A percentile compares a stretch with the other conserved stretches of the same genome.
These are phyloP conservation scores for Silybum marianum DNA, from an alignment of 129 eudicot species.

Conservation along the genomic window DNA sequence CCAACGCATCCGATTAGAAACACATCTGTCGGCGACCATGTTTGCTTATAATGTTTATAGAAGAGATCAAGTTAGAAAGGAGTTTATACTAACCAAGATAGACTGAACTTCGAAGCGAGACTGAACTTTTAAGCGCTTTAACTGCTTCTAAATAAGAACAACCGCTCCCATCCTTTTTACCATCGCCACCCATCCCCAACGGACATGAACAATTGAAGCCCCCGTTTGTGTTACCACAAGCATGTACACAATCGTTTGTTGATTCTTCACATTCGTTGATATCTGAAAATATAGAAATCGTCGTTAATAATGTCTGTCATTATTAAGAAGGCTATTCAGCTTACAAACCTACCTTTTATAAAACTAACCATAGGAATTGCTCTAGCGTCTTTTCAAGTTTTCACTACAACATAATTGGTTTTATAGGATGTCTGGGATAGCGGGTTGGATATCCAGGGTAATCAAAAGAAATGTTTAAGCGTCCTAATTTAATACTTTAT, in stretches of 20 bases:
- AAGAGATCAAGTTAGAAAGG: background rate
- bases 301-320: background rate
- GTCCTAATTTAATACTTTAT: too few relatives aligned
- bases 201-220: slow-evolving; percentile 17
- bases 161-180: slow-evolving; percentile 14
- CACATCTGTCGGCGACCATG: too few relatives aligned
- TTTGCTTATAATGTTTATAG: too few relatives aligned
- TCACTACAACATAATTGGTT: too few relatives aligned
- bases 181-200: slow-evolving; percentile 16
- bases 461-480: too few relatives aligned
- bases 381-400: too few relatives aligned
- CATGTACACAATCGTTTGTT: slow-evolving; percentile 11
- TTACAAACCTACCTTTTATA: too few relatives aligned
- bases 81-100: background rate
- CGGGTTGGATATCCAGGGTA: too few relatives aligned
- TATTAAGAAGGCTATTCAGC: too few relatives aligned
- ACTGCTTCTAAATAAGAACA: slow-evolving; percentile 9
- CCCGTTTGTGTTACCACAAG: slow-evolving; percentile 19
- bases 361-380: too few relatives aligned
- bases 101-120: background rate
- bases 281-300: background rate
- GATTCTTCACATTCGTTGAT: slow-evolving; percentile 20
- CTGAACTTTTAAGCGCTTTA: background rate
- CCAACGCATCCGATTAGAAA: too few relatives aligned
- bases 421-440: too few relatives aligned